Percentiles rank a stretch among this genome's conserved stretches.
phyloP scores from a whole-genome alignment of 495 filamentous ascomycete species.

The Aspergillus panamensis region DNA sequence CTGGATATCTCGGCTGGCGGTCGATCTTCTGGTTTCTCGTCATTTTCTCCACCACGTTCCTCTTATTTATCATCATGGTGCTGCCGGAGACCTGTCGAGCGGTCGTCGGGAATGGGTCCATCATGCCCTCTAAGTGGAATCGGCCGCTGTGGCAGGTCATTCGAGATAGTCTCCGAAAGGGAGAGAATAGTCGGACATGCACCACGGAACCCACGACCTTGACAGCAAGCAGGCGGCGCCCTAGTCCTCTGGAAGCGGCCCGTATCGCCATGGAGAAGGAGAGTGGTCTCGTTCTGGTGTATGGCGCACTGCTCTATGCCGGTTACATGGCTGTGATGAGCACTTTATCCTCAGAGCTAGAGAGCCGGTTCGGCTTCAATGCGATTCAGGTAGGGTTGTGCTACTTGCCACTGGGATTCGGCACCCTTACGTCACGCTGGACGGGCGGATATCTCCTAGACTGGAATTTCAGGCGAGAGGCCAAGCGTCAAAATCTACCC shows the following conservation, averaged over 20 bases:
- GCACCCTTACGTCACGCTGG: conserved; percentile 33
- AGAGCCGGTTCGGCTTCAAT: conserved; percentile 36
- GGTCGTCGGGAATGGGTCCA: conserved; percentile 47
- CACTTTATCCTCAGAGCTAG: conserved; percentile 34
- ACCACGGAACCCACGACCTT: conserved; percentile 12
- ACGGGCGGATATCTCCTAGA: conserved; percentile 40
- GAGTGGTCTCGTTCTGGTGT: conserved; percentile 35
- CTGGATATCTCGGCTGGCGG: conserved; percentile 64
- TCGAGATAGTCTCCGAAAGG: conserved; percentile 13
- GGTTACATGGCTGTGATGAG: conserved; percentile 28
- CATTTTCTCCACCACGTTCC: conserved; percentile 49
- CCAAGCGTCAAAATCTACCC: conserved; percentile 25
- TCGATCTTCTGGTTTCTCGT: conserved; percentile 73
- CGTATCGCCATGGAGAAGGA: conserved; percentile 39
- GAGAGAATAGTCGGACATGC: conserved; percentile 1
- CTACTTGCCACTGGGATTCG: conserved; percentile 46
- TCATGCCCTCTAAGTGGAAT: conserved; percentile 39
- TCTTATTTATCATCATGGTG: conserved; percentile 26
- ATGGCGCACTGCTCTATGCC: conserved; percentile 25
- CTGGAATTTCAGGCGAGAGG: conserved; percentile 39
- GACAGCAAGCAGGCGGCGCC: conserved; percentile 20
- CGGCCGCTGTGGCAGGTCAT: conserved; percentile 27
- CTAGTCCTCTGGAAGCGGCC: conserved; percentile 28
- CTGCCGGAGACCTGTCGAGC: conserved; percentile 46
- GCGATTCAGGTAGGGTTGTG: conserved; percentile 43